phyloP scores from a whole-genome alignment of 805 yeast genomes.

The Suhomyces prunicola region DNA sequence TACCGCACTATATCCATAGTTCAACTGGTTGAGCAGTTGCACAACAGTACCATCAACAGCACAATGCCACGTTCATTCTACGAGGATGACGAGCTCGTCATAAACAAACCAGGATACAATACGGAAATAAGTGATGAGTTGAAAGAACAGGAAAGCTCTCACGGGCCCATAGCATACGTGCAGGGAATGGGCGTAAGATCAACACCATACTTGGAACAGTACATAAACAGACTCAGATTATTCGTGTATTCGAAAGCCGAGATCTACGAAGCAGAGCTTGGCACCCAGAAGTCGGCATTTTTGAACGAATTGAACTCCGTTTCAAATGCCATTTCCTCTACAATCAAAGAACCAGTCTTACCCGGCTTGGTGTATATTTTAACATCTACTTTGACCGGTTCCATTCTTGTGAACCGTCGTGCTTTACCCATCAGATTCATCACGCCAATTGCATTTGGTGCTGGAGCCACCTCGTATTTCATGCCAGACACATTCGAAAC shows the following conservation, averaged over 20 bases:
- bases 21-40: background rate
- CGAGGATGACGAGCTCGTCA: conserved; percentile 47
- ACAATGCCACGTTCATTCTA: conserved; percentile 31
- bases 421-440: conserved; percentile 48
- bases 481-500: conserved; percentile 49
- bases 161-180: conserved; percentile 39
- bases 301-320: conserved; percentile 39
- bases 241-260: conserved; percentile 37
- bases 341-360: conserved; percentile 51
- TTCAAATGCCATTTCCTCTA: conserved; percentile 24
- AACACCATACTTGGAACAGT: conserved; percentile 45
- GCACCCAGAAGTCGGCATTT: conserved; percentile 46
- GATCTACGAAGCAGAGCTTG: conserved; percentile 39
- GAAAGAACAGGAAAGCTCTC: conserved; percentile 36
- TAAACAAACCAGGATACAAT: conserved; percentile 49
- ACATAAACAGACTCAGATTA: conserved; percentile 38
- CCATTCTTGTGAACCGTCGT: conserved; percentile 49
- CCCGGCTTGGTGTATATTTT: conserved; percentile 55
- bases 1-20: background rate
- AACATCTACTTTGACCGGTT: conserved; percentile 55
- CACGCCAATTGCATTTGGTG: conserved; percentile 50
- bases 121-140: conserved; percentile 34
- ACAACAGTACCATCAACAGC: background rate
- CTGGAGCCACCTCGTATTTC: conserved; percentile 41
- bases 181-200: conserved; percentile 56